These are phyloP conservation scores for Candida berthetii DNA, from an alignment of 805 yeast genomes.

Conservation along the genomic window DNA sequence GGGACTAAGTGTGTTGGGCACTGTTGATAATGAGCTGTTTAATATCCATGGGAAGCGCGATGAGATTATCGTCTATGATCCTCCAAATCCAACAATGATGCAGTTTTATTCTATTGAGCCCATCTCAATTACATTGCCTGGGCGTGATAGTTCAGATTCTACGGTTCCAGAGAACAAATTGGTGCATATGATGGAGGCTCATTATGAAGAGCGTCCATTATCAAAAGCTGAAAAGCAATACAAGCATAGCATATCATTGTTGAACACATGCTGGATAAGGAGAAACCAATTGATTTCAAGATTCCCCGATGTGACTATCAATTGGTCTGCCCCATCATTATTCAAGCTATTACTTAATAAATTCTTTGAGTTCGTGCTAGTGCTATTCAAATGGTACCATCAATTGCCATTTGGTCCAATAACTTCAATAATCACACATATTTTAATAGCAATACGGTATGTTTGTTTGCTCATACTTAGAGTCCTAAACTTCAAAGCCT, in stretches of 20 bases:
- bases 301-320: slow-evolving; percentile 9
- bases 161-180: slow-evolving; percentile 5
- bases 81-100: slow-evolving; percentile 65
- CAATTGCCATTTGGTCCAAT: slow-evolving; percentile 7
- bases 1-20: background rate
- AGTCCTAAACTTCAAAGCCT: slow-evolving; percentile 23
- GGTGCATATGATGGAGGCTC: slow-evolving; percentile 13
- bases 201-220: slow-evolving; percentile 4
- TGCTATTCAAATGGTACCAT: background rate
- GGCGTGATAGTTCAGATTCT: slow-evolving; percentile 12
- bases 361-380: background rate
- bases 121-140: slow-evolving; percentile 50
- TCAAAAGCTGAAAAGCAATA: slow-evolving; percentile 6
- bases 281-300: slow-evolving; percentile 5
- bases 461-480: slow-evolving; percentile 9
- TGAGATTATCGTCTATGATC: slow-evolving; percentile 49
- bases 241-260: slow-evolving; percentile 5
- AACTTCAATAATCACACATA: slow-evolving; percentile 4
- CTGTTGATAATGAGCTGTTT: slow-evolving; percentile 4
- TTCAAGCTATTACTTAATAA: background rate
- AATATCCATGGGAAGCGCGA: slow-evolving; percentile 7
- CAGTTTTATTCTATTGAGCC: slow-evolving; percentile 79
- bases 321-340: slow-evolving; percentile 7
- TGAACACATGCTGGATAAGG: slow-evolving; percentile 15
- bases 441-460: slow-evolving; percentile 8